A percentile compares a stretch with the other conserved stretches of the same genome.
These are phyloP conservation scores for Peniophora sp. DNA, from an alignment of 1,284 basidiomycete genomes.

Conservation along the genomic window DNA sequence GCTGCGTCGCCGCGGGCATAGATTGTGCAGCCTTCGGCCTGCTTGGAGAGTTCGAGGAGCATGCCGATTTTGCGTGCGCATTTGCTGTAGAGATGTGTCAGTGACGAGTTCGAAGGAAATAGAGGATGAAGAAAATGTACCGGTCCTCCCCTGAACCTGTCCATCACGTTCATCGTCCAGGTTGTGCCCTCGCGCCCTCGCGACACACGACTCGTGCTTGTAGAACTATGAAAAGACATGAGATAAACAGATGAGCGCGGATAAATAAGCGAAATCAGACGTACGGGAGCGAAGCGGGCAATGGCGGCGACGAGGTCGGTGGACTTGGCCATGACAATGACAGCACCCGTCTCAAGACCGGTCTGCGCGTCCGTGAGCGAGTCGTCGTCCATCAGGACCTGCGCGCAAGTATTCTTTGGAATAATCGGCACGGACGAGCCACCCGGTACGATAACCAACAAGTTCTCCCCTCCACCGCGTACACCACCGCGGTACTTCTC, in stretches of 20 bases:
- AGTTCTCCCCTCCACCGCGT: constrained; percentile 92
- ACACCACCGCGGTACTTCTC: constrained; percentile 98
- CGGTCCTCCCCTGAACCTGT: constrained; percentile 86
- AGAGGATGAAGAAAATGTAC: too few relatives aligned
- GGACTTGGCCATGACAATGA: constrained; percentile 98
- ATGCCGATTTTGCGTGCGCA: constrained; percentile 96
- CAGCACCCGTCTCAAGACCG: constrained; percentile 94
- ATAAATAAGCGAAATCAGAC: constrained; percentile 11
- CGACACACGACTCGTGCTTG: constrained; percentile 98
- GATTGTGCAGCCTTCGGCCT: constrained; percentile 94
- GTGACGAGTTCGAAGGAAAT: constrained; percentile 25
- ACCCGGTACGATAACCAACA: constrained; percentile 91
- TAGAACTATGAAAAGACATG: constrained; percentile 64
- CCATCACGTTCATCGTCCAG: constrained; percentile 99
- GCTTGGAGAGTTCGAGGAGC: constrained; percentile 90
- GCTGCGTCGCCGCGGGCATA: constrained; percentile 96
- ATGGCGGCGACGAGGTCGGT: constrained; percentile 93
- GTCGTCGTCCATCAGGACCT: constrained; percentile 97
- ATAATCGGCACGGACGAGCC: constrained; percentile 95
- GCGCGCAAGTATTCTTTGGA: constrained; percentile 75
- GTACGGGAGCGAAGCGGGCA: constrained; percentile 80
- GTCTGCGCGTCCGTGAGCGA: constrained; percentile 93
- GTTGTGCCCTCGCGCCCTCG: constrained; percentile 96
- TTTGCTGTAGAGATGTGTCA: constrained; percentile 45
- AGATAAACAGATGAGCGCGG: background rate